Evolutionary conservation across 2,329 filamentous ascomycete genomes (phyloP).

Genomic region (Aspergillus pseudoviridinutans): DNA sequence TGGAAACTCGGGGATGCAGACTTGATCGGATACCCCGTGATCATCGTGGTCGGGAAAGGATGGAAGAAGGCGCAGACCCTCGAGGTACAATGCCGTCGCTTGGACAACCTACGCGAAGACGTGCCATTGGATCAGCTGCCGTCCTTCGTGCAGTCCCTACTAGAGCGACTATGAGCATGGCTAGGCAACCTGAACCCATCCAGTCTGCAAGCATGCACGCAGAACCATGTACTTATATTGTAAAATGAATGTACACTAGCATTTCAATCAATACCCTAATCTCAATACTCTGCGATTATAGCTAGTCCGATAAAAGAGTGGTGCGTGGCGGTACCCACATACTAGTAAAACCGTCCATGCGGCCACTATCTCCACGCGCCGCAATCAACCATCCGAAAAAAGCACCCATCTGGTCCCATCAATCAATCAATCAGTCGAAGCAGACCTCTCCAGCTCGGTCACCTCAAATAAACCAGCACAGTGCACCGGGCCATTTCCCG

Average conservation of each 20-base stretch:
- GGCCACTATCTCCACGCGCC: constrained; percentile 3
- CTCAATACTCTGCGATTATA: not conserved
- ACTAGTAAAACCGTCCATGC: not conserved
- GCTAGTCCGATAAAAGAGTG: not conserved
- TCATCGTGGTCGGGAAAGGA: constrained; percentile 70
- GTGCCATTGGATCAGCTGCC: constrained; percentile 52
- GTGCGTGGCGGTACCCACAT: constrained; percentile 1
- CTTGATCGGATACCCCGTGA: constrained; percentile 78
- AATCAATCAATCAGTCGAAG: not conserved
- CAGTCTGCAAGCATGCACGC: not conserved
- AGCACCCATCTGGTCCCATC: not conserved
- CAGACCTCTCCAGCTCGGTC: not conserved
- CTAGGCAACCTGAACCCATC: not conserved
- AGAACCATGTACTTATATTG: not conserved
- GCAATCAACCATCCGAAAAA: constrained; percentile 3
- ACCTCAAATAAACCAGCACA: not conserved
- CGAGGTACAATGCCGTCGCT: constrained; percentile 73
- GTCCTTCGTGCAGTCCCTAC: constrained; percentile 44
- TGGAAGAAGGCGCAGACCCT: constrained; percentile 59
- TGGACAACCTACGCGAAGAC: constrained; percentile 56
- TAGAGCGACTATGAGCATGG: constrained; percentile 48
- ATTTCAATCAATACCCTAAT: not conserved
- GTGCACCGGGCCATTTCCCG: not conserved
- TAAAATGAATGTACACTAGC: not conserved
- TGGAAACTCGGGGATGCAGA: constrained; percentile 94